phyloP scores from a whole-genome alignment of 495 filamentous ascomycete species.

The Coniosporium apollinis region DNA sequence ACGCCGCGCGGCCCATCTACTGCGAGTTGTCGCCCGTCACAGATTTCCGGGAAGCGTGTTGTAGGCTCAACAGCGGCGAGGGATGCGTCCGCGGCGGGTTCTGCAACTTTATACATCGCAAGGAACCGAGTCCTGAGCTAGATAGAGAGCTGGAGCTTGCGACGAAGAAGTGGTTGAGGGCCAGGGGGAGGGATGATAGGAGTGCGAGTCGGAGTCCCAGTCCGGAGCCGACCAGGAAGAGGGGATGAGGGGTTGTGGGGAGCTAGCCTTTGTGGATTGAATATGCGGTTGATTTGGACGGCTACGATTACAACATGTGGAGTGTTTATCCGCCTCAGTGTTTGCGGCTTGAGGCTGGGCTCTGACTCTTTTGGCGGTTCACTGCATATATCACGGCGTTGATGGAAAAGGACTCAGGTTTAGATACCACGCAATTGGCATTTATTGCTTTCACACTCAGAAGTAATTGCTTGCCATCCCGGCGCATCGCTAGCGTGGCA shows the following conservation, averaged over 20 bases:
- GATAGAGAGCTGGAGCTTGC: constrained; percentile 72
- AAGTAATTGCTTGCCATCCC: too few relatives aligned
- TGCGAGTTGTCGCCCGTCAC: constrained; percentile 94
- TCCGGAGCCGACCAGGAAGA: constrained; percentile 25
- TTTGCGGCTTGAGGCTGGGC: too few relatives aligned
- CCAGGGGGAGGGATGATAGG: constrained; percentile 67
- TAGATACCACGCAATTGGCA: too few relatives aligned
- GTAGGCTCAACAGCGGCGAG: constrained; percentile 82
- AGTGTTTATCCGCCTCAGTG: too few relatives aligned
- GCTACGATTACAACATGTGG: neutral
- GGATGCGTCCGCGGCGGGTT: constrained; percentile 93
- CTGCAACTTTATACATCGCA: constrained; percentile 98
- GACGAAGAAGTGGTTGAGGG: constrained; percentile 93
- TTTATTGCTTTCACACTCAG: too few relatives aligned
- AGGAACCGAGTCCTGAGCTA: constrained; percentile 76
- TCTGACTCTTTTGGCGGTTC: neutral
- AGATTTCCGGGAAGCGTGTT: constrained; percentile 96
- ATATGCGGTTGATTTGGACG: neutral
- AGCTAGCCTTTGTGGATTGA: neutral
- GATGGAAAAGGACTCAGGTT: neutral
- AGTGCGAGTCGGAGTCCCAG: constrained; percentile 41
- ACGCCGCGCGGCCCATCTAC: constrained; percentile 92
- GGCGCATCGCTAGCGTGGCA: too few relatives aligned
- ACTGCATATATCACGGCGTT: neutral
- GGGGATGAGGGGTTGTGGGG: constrained; percentile 7